These are phyloP conservation scores for Coniella lustricola DNA, from an alignment of 2,329 filamentous ascomycete species.

Conservation along the genomic window DNA sequence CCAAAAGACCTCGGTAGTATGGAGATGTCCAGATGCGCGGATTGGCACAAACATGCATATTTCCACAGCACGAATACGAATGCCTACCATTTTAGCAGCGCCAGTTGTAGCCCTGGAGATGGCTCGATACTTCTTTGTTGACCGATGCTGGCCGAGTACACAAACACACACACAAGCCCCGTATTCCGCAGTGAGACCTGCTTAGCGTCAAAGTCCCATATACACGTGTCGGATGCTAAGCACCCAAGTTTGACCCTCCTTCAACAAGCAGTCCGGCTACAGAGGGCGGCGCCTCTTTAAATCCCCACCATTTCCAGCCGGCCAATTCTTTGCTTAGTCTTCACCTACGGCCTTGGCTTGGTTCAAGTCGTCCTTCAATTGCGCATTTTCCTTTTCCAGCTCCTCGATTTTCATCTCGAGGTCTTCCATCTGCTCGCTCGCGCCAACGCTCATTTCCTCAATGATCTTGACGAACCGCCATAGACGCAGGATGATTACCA, in stretches of 20 bases:
- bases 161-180: no score
- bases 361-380: constrained; percentile 22
- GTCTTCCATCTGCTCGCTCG: constrained; percentile 54
- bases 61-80: no score
- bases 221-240: no score
- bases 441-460: constrained; percentile 58
- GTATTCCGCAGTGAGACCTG: no score
- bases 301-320: neutral
- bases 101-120: no score
- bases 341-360: neutral
- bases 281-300: neutral
- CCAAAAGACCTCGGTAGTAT: no score
- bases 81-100: no score
- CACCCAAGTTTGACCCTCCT: neutral
- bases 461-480: constrained; percentile 67
- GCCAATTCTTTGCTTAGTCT: neutral
- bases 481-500: constrained; percentile 60
- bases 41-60: no score
- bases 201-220: no score
- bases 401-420: constrained; percentile 45
- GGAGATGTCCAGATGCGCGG: no score
- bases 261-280: neutral
- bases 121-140: neutral
- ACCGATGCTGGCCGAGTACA: no score
- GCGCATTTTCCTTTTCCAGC: constrained; percentile 41